These are phyloP conservation scores for Aspergillus bertholletiae DNA, from an alignment of 495 filamentous ascomycete species.

Conservation along the genomic window DNA sequence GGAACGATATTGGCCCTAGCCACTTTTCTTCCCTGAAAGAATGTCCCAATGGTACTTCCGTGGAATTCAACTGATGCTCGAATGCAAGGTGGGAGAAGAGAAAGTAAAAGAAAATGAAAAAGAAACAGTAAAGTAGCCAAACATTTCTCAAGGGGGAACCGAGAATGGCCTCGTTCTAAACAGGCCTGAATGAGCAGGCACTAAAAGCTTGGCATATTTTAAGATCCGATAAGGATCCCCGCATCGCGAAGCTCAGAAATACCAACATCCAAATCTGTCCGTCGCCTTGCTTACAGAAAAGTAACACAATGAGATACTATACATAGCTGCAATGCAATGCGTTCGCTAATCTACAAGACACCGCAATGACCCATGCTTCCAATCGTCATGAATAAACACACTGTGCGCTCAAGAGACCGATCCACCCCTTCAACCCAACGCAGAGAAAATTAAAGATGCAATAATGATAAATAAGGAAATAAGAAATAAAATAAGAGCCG, in stretches of 20 bases:
- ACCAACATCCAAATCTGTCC: too few relatives aligned
- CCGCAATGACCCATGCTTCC: constrained; percentile 3
- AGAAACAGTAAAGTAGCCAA: background rate
- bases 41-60: background rate
- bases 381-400: background rate
- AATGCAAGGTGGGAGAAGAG: background rate
- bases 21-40: background rate
- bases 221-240: background rate
- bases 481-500: constrained; percentile 6
- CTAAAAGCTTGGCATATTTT: background rate
- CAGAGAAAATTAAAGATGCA: constrained; percentile 6
- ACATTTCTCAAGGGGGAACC: background rate
- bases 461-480: constrained; percentile 7
- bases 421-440: background rate
- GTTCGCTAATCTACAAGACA: constrained; percentile 11
- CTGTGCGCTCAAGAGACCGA: constrained; percentile 7
- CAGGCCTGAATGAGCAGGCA: background rate
- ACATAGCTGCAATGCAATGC: background rate
- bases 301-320: background rate
- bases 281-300: too few relatives aligned
- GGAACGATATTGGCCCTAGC: background rate
- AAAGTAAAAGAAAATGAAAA: background rate
- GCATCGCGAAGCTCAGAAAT: too few relatives aligned
- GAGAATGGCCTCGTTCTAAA: background rate
- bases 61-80: background rate